Conservation (phyloP, 2,329 filamentous ascomycete species). For the Exophiala xenobiotica region DNA sequence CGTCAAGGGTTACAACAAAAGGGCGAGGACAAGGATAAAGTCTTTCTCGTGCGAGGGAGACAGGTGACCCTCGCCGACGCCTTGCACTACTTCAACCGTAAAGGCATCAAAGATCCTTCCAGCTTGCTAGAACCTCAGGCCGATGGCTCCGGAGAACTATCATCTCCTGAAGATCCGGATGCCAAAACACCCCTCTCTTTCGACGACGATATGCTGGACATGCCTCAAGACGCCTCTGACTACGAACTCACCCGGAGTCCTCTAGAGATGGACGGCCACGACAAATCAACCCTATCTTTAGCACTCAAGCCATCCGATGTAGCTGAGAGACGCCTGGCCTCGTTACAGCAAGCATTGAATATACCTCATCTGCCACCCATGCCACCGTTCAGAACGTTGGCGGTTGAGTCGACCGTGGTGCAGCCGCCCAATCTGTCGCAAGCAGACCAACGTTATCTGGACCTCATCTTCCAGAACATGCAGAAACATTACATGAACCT, state of each 20-base stretch:
- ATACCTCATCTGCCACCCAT: constrained; percentile 26
- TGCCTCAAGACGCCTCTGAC: constrained; percentile 17
- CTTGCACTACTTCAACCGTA: constrained; percentile 32
- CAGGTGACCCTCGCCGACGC: constrained; percentile 31
- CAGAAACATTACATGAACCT: constrained; percentile 29
- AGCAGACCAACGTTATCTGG: constrained; percentile 26
- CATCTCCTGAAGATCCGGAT: constrained; percentile 29
- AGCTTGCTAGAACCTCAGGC: constrained; percentile 24
- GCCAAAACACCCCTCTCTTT: constrained; percentile 27
- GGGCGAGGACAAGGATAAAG: constrained; percentile 30
- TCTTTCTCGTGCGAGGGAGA: constrained; percentile 29
- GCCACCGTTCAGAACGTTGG: constrained; percentile 27
- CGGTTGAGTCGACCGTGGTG: constrained; percentile 26
- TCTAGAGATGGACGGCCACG: constrained; percentile 13
- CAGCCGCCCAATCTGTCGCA: constrained; percentile 14
- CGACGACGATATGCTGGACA: constrained; percentile 22
- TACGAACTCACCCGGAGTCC: constrained; percentile 23
- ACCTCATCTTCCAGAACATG: constrained; percentile 25
- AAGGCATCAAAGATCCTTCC: constrained; percentile 32
- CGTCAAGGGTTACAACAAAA: constrained; percentile 29
- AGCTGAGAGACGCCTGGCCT: constrained; percentile 20
- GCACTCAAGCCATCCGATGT: constrained; percentile 19
- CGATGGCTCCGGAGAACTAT: constrained; percentile 20
- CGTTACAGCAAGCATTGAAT: constrained; percentile 22
- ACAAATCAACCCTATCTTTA: constrained; percentile 12